Evolutionary conservation across 2,329 filamentous ascomycete species (phyloP).

Genomic region (Xylariomycetidae sp.): DNA sequence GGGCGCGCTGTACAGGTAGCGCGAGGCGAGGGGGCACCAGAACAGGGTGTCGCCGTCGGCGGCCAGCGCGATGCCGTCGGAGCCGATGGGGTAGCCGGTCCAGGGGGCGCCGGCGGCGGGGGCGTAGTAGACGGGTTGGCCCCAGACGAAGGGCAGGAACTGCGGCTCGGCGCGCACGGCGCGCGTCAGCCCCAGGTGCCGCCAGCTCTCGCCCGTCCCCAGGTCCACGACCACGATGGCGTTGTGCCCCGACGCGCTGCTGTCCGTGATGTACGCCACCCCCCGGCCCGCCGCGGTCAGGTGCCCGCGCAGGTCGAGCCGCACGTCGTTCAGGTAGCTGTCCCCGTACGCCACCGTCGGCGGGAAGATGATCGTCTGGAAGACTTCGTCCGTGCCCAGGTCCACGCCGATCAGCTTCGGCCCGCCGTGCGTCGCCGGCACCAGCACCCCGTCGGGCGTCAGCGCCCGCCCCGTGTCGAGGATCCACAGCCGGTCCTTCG

Average conservation of each 20-base stretch:
- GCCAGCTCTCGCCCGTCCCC: conserved; percentile 40
- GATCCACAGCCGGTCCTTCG: conserved; percentile 44
- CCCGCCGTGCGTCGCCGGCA: conserved; percentile 38
- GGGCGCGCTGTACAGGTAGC: conserved; percentile 33
- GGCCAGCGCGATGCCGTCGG: conserved; percentile 44
- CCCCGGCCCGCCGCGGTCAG: conserved; percentile 23
- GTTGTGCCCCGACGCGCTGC: conserved; percentile 39
- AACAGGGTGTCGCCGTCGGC: conserved; percentile 41
- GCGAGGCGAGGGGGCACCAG: conserved; percentile 36
- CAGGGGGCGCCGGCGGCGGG: conserved; percentile 28
- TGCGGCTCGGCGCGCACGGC: conserved; percentile 35
- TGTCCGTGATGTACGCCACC: conserved; percentile 48
- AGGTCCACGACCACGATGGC: conserved; percentile 45
- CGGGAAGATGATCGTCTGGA: conserved; percentile 46
- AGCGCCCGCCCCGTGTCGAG: conserved; percentile 42
- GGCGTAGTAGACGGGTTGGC: conserved; percentile 37
- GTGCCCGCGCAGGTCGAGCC: conserved; percentile 42
- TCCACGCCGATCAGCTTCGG: conserved; percentile 45
- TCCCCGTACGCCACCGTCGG: conserved; percentile 35
- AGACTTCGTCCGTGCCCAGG: conserved; percentile 36
- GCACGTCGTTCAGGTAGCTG: conserved; percentile 47
- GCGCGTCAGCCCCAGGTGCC: conserved; percentile 37
- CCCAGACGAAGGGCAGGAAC: conserved; percentile 43
- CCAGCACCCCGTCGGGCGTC: conserved; percentile 33
- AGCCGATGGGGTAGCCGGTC: conserved; percentile 35